phyloP scores from a whole-genome alignment of 2,329 filamentous ascomycete species.

The Phoma sp. region DNA sequence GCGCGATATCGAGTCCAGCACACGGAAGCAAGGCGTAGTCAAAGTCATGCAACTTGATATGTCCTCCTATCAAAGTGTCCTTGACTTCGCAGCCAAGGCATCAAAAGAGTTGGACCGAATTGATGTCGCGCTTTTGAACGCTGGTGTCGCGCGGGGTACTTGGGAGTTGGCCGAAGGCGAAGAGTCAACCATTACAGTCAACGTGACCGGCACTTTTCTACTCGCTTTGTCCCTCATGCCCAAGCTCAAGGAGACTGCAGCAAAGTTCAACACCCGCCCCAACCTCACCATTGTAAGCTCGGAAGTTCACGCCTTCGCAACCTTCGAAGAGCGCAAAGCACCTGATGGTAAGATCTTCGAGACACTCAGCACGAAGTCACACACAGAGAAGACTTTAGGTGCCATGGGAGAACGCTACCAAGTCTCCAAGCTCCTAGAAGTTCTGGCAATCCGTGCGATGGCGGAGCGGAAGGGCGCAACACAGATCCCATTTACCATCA shows the following conservation, averaged over 20 bases:
- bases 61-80: conserved; percentile 25
- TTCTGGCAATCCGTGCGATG: conserved; percentile 30
- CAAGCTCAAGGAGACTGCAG: conserved; percentile 32
- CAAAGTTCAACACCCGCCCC: conserved; percentile 19
- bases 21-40: conserved; percentile 15
- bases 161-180: conserved; percentile 34
- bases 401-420: conserved; percentile 12
- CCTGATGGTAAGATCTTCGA: conserved; percentile 29
- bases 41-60: conserved; percentile 40
- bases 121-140: conserved; percentile 45
- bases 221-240: conserved; percentile 57
- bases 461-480: conserved; percentile 13
- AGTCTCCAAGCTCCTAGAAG: conserved; percentile 35
- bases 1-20: conserved; percentile 27
- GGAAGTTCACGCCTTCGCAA: conserved; percentile 18
- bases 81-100: conserved; percentile 27
- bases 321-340: conserved; percentile 24
- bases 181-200: conserved; percentile 60
- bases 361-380: conserved; percentile 17
- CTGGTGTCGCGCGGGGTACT: conserved; percentile 33
- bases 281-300: conserved; percentile 24
- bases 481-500: conserved; percentile 35
- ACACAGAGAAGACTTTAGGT: neutral
- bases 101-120: conserved; percentile 31
- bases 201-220: conserved; percentile 58